Evolutionary conservation across 2,329 filamentous ascomycete species (phyloP).

Genomic region (Cladophialophora chaetospira): DNA sequence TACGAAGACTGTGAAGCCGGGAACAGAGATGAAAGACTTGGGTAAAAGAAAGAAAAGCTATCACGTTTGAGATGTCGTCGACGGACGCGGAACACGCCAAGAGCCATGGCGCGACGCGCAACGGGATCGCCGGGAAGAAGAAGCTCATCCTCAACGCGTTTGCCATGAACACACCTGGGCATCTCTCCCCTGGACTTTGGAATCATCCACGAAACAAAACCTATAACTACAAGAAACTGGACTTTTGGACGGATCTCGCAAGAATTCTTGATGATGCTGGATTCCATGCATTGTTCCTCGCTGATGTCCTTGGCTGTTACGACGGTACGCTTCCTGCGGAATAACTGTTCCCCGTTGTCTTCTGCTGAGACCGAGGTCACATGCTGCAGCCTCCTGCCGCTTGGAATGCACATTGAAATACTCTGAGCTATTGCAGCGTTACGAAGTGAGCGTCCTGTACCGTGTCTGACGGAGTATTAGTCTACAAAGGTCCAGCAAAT

Average conservation of each 20-base stretch:
- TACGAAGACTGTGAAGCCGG: not conserved
- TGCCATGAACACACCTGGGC: slow-evolving; percentile 51
- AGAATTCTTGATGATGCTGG: slow-evolving; percentile 52
- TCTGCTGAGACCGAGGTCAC: too few species aligned
- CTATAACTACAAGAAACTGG: slow-evolving; percentile 44
- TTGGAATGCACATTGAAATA: too few species aligned
- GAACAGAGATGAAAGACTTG: not conserved
- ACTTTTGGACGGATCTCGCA: slow-evolving; percentile 52
- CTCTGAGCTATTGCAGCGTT: too few species aligned
- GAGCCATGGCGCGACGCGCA: slow-evolving; percentile 4
- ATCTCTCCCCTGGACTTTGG: slow-evolving; percentile 49
- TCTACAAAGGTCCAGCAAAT: slow-evolving; percentile 46
- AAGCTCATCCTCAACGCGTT: slow-evolving; percentile 52
- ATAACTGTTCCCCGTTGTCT: too few species aligned
- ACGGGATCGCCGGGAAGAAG: slow-evolving; percentile 10
- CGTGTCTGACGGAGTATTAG: slow-evolving; percentile 15
- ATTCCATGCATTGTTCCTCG: slow-evolving; percentile 56
- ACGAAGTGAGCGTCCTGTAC: too few species aligned
- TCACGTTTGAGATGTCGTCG: not conserved
- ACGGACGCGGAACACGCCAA: not conserved
- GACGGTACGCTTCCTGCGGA: slow-evolving; percentile 14
- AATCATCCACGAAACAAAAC: slow-evolving; percentile 42
- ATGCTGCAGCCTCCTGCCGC: too few species aligned
- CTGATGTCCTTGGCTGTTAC: slow-evolving; percentile 45
- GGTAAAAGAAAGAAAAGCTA: not conserved